Evolutionary conservation across 2,329 filamentous ascomycete species (phyloP).

Genomic region (Plenodomus lindquistii): DNA sequence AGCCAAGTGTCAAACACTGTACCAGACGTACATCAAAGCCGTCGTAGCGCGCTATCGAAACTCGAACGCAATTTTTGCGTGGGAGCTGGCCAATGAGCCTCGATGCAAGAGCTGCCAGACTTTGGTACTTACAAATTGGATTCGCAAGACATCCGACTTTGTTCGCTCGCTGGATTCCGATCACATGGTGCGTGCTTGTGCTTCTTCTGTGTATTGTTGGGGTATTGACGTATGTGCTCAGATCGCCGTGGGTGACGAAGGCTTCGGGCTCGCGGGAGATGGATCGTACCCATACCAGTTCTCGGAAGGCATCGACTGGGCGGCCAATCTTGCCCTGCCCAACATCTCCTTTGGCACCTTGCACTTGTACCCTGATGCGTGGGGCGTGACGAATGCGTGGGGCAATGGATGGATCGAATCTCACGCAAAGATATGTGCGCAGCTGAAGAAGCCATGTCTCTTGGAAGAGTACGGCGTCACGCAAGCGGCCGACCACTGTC

Average conservation of each 20-base stretch:
- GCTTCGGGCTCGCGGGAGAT: slow-evolving; percentile 55
- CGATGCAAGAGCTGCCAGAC: slow-evolving; percentile 64
- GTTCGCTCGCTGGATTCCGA: slow-evolving; percentile 65
- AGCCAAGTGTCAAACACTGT: slow-evolving; percentile 52
- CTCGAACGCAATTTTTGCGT: slow-evolving; percentile 65
- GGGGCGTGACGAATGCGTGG: slow-evolving; percentile 39
- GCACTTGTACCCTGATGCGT: slow-evolving; percentile 56
- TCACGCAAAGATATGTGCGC: slow-evolving; percentile 47
- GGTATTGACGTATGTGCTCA: not conserved
- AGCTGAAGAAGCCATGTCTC: slow-evolving; percentile 46
- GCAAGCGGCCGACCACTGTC: slow-evolving; percentile 25
- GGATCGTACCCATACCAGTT: slow-evolving; percentile 57
- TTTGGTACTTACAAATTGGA: slow-evolving; percentile 64
- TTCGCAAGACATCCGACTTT: slow-evolving; percentile 59
- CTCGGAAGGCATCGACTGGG: slow-evolving; percentile 58
- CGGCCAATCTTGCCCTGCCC: slow-evolving; percentile 55
- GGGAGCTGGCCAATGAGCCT: slow-evolving; percentile 71
- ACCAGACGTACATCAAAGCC: slow-evolving; percentile 63
- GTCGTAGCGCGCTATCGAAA: slow-evolving; percentile 63
- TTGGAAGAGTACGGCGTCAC: slow-evolving; percentile 47
- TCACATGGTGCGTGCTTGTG: slow-evolving; percentile 51
- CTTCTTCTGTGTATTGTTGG: not conserved
- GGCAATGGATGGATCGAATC: slow-evolving; percentile 54
- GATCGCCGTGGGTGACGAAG: slow-evolving; percentile 67
- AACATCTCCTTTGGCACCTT: slow-evolving; percentile 62